Evolutionary conservation across 306 rosid genomes (phyloP), one percentile per base, ranked within the genome.

Genomic region (Pyrus bretschneideri): DNA sequence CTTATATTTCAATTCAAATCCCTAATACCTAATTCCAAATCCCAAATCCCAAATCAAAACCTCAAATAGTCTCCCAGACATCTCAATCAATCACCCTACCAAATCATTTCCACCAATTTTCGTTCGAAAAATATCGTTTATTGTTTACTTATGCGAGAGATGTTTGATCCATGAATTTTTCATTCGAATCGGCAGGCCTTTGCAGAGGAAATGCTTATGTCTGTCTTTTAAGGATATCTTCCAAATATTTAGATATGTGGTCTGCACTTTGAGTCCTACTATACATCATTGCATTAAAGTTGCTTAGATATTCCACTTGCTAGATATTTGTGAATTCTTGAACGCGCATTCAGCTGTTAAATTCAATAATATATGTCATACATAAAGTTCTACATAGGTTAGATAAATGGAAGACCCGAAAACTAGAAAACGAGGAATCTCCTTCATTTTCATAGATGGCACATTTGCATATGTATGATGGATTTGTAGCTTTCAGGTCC

Each of bases 281-380:
- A 4, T 15, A 49, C 54, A 4, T 49, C 54, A 1, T 4, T 49
- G 19, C 55, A 4, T 49, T 30, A 3, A 33, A 35, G 40, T 35
- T 35, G 40, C 9, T 35, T 49, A 49, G 21, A 15, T 15, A 49
- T 49, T 4, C 8, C 55, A 49, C 21, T 49, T 5, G 21, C 3
- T 49, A 49, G 55, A 49, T 49, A 49, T 49, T 15, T 0, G 21
- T 49, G 9, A 9, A 49, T 49, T 49, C 1, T 49, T 49, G 0
- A 49, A 0, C 9, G 2, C 9, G 5, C 0, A 49, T 49, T 49
- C 0, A 49, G 1, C 3, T 0, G 3, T 49, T 49, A 49, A 15
- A 15, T 49, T 49, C 2, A 49, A 1, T 15, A 15, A 49, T 15
- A 2, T 1, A 49, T 49, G 55, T 15, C 0, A 0, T 45, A 45